phyloP scores from a whole-genome alignment of 1,284 basidiomycete genomes.

The Microstroma glucosiphilum region DNA sequence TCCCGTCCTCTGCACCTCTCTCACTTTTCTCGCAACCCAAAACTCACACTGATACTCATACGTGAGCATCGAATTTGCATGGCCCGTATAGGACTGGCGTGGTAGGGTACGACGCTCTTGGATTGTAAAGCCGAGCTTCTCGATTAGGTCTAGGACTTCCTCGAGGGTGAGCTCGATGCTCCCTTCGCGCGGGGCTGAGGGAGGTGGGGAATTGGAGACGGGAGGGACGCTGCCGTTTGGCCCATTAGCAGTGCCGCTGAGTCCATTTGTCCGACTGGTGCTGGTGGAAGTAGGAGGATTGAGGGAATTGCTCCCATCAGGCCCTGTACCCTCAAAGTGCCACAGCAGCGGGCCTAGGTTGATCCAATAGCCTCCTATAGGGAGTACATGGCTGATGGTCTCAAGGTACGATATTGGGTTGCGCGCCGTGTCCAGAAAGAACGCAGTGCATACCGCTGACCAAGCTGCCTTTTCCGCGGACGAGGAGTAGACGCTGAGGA shows the following conservation, averaged over 20 bases:
- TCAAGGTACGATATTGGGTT: slow-evolving; percentile 46
- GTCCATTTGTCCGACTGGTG: too few species aligned
- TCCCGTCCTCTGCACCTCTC: slow-evolving; percentile 17
- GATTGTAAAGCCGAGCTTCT: slow-evolving; percentile 70
- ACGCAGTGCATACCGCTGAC: slow-evolving; percentile 88
- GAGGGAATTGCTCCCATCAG: slow-evolving; percentile 56
- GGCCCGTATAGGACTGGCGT: slow-evolving; percentile 76
- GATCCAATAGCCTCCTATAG: slow-evolving; percentile 42
- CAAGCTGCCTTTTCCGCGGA: slow-evolving; percentile 67
- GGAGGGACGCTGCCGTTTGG: too few species aligned
- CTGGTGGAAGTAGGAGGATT: slow-evolving; percentile 7
- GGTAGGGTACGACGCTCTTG: slow-evolving; percentile 73
- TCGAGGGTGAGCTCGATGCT: slow-evolving; percentile 76
- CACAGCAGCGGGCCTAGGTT: slow-evolving; percentile 76
- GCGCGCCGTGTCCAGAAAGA: slow-evolving; percentile 84
- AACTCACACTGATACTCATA: slow-evolving; percentile 69
- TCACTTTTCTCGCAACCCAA: slow-evolving; percentile 48
- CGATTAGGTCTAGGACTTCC: slow-evolving; percentile 72
- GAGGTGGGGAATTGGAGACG: slow-evolving; percentile 52
- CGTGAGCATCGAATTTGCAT: slow-evolving; percentile 73
- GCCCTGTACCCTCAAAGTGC: slow-evolving; percentile 71
- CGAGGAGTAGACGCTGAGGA: slow-evolving; percentile 41
- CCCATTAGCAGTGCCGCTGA: too few species aligned
- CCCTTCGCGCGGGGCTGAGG: neutral
- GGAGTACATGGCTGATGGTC: slow-evolving; percentile 41